Percentiles rank a stretch among this genome's conserved stretches.
phyloP scores from a whole-genome alignment of 768 basidiomycete genomes.

The Leccinum uliginosum region DNA sequence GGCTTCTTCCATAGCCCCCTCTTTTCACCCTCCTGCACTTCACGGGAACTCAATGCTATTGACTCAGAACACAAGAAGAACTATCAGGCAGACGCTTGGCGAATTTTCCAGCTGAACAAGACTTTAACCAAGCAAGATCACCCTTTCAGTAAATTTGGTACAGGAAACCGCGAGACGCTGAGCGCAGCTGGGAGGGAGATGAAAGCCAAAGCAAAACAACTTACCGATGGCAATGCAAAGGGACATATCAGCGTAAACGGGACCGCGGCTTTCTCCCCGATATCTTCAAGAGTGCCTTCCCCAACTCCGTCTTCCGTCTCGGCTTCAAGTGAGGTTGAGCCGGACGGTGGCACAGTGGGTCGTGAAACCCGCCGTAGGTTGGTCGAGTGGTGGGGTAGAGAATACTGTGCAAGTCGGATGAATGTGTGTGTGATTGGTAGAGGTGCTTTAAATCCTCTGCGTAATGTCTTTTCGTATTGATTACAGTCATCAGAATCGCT shows the following conservation, averaged over 20 bases:
- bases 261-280: constrained; percentile 38
- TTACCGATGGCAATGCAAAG: constrained; percentile 21
- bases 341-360: constrained; percentile 74
- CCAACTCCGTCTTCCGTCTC: constrained; percentile 57
- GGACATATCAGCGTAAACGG: constrained; percentile 16
- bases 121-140: constrained; percentile 75
- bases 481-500: constrained; percentile 53
- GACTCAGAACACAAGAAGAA: constrained; percentile 98
- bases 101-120: constrained; percentile 94
- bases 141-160: constrained; percentile 90
- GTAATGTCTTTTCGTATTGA: not conserved
- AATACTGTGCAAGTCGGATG: constrained; percentile 84
- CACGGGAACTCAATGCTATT: constrained; percentile 90
- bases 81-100: constrained; percentile 83
- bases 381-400: constrained; percentile 79
- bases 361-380: constrained; percentile 74
- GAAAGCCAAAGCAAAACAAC: constrained; percentile 46
- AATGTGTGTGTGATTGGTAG: constrained; percentile 73
- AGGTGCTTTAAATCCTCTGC: constrained; percentile 39
- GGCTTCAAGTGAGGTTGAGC: constrained; percentile 52
- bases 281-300: constrained; percentile 54
- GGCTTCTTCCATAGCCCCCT: constrained; percentile 93
- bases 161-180: constrained; percentile 74
- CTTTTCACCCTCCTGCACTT: constrained; percentile 80
- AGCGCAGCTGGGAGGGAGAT: constrained; percentile 55